Percentiles rank a stretch among this genome's conserved stretches.
Conservation (phyloP, 805 yeast species). For the Lipomyces kockii region DNA sequence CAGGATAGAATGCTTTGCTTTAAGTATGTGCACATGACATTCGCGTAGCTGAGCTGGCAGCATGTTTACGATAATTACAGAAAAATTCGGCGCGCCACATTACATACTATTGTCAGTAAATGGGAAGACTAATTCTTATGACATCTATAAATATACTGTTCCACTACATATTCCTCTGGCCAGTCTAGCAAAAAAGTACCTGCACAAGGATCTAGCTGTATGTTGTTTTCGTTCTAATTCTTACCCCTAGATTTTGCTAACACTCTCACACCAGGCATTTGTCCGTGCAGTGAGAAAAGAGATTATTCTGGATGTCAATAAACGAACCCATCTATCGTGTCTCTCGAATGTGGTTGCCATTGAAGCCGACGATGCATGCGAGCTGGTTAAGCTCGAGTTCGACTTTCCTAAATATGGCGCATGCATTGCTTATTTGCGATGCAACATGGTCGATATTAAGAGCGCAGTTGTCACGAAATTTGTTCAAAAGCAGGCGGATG, state of each 20-base stretch:
- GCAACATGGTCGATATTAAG: constrained; percentile 20
- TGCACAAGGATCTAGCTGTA: constrained; percentile 23
- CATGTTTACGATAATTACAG: constrained; percentile 8
- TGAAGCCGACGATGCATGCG: constrained; percentile 34
- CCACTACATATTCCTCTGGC: constrained; percentile 30
- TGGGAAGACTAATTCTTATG: constrained; percentile 9
- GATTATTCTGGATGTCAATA: constrained; percentile 22
- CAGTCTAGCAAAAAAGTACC: constrained; percentile 17
- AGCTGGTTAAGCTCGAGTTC: constrained; percentile 27
- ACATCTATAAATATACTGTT: constrained; percentile 29
- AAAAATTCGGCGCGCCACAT: constrained; percentile 29
- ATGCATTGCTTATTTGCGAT: constrained; percentile 19
- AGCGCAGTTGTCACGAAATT: constrained; percentile 21
- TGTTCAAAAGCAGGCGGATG: not conserved
- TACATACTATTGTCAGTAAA: constrained; percentile 21
- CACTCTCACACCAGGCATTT: constrained; percentile 9
- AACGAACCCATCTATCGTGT: constrained; percentile 26
- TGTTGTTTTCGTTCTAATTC: not conserved
- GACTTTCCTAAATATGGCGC: constrained; percentile 8
- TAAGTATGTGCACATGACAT: constrained; percentile 13
- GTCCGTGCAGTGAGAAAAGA: constrained; percentile 24
- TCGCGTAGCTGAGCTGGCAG: not conserved
- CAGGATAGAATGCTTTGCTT: constrained; percentile 32
- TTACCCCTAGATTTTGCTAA: constrained; percentile 1
- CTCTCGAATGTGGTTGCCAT: constrained; percentile 21